Conservation (phyloP, 352 stramenopile species). For the Phytopythium sindhum region DNA sequence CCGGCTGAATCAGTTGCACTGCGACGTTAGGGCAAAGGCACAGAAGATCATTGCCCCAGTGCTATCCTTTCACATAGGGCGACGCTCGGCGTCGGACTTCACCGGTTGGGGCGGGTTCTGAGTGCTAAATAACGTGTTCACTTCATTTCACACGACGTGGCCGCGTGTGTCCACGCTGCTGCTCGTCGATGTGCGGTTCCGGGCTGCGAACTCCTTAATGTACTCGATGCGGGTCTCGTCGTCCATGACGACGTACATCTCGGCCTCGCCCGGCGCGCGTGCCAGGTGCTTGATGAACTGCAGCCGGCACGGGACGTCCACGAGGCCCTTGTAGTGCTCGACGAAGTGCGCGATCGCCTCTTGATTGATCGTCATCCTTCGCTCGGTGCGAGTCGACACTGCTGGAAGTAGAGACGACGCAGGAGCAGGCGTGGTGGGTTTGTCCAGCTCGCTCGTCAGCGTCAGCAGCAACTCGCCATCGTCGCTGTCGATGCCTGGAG, state of each 20-base stretch:
- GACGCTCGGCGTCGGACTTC: neutral
- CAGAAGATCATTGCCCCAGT: neutral
- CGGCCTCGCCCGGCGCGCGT: slow-evolving; percentile 9
- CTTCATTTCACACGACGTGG: neutral
- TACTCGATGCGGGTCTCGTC: slow-evolving; percentile 40
- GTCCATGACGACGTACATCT: slow-evolving; percentile 36
- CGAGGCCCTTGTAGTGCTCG: neutral
- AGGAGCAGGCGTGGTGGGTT: neutral
- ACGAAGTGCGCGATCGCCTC: slow-evolving; percentile 1
- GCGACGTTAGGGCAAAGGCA: neutral
- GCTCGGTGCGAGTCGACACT: neutral
- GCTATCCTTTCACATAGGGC: neutral
- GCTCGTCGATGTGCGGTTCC: neutral
- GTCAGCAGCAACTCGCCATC: neutral
- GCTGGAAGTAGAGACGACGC: neutral
- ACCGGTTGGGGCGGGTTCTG: neutral
- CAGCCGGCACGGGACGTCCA: neutral
- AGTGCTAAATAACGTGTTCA: neutral
- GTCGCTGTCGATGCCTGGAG: neutral
- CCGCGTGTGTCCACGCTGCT: neutral
- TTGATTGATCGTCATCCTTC: neutral
- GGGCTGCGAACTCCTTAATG: slow-evolving; percentile 36
- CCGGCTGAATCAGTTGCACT: neutral
- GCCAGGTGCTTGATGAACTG: neutral
- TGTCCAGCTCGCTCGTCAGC: neutral